Evolutionary conservation across 352 stramenopile genomes (phyloP).

Genomic region (Pythium chondricola): DNA sequence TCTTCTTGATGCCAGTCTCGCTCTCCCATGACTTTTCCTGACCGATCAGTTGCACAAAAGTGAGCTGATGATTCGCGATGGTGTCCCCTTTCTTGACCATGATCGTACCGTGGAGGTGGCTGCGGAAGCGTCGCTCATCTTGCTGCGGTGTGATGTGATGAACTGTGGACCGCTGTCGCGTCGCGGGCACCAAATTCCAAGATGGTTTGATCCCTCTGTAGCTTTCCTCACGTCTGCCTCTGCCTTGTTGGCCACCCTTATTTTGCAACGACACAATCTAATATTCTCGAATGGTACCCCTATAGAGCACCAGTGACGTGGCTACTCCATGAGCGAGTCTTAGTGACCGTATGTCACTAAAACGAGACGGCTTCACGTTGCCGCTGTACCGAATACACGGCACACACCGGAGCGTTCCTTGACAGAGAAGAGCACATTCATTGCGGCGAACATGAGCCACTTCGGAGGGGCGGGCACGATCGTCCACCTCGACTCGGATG

Average conservation of each 20-base stretch:
- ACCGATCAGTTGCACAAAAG: too few species aligned
- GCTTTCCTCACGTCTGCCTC: constrained; percentile 8
- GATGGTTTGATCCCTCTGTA: background rate
- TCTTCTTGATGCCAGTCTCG: constrained; percentile 68
- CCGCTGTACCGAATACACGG: too few species aligned
- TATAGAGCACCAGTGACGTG: constrained; percentile 17
- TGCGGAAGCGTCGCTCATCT: constrained; percentile 5
- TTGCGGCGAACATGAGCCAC: background rate
- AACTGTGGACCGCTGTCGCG: too few species aligned
- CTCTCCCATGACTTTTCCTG: constrained; percentile 62
- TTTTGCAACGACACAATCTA: background rate
- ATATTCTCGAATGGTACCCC: background rate
- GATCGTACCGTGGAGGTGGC: too few species aligned
- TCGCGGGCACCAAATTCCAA: background rate
- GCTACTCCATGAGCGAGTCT: constrained; percentile 5
- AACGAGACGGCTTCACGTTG: background rate
- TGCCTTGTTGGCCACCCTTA: constrained; percentile 7
- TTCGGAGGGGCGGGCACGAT: constrained; percentile 13
- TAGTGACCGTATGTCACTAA: background rate
- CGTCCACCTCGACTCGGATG: constrained; percentile 4
- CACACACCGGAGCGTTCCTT: too few species aligned
- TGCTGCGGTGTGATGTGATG: too few species aligned
- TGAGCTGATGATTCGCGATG: too few species aligned
- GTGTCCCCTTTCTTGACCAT: too few species aligned
- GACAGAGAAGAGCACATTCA: too few species aligned